Evolutionary conservation across 495 filamentous ascomycete genomes (phyloP).

Genomic region (Echria macrotheca): DNA sequence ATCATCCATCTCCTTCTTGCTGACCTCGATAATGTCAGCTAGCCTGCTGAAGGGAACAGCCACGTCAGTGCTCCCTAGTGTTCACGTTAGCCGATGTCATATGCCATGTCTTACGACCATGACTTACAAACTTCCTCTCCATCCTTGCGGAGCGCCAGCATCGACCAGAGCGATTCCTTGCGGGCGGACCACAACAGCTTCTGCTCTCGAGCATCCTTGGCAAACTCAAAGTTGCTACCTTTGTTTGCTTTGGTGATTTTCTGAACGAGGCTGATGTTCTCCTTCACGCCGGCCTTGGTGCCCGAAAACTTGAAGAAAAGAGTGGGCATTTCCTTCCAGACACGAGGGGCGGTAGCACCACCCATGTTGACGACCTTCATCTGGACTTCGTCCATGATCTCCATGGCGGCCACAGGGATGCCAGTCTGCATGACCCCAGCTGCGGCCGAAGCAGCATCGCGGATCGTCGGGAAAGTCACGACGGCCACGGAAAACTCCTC

Average conservation of each 20-base stretch:
- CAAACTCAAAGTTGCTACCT: slow-evolving; percentile 69
- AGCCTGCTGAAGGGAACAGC: slow-evolving; percentile 82
- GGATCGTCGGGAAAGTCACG: slow-evolving; percentile 66
- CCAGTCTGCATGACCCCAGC: slow-evolving; percentile 65
- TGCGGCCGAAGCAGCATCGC: slow-evolving; percentile 65
- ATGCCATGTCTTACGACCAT: too few species aligned
- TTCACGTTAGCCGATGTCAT: too few species aligned
- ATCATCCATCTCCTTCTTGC: slow-evolving; percentile 83
- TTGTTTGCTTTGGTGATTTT: slow-evolving; percentile 57
- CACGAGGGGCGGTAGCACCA: slow-evolving; percentile 57
- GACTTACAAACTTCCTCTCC: slow-evolving; percentile 54
- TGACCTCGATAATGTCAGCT: slow-evolving; percentile 84
- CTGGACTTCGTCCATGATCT: slow-evolving; percentile 79
- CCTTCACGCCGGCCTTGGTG: slow-evolving; percentile 61
- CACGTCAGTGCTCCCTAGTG: slow-evolving; percentile 68
- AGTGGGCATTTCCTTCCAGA: slow-evolving; percentile 72
- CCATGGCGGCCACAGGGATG: slow-evolving; percentile 71
- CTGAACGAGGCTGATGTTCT: slow-evolving; percentile 61
- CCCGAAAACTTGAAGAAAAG: slow-evolving; percentile 83
- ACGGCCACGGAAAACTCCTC: slow-evolving; percentile 71
- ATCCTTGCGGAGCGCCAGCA: slow-evolving; percentile 61
- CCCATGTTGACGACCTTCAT: slow-evolving; percentile 73
- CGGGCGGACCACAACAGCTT: slow-evolving; percentile 69
- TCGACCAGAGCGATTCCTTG: slow-evolving; percentile 72
- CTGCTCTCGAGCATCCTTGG: slow-evolving; percentile 59